phyloP scores from a whole-genome alignment of 2,329 filamentous ascomycete species.

The Dothideomycetes sp. region DNA sequence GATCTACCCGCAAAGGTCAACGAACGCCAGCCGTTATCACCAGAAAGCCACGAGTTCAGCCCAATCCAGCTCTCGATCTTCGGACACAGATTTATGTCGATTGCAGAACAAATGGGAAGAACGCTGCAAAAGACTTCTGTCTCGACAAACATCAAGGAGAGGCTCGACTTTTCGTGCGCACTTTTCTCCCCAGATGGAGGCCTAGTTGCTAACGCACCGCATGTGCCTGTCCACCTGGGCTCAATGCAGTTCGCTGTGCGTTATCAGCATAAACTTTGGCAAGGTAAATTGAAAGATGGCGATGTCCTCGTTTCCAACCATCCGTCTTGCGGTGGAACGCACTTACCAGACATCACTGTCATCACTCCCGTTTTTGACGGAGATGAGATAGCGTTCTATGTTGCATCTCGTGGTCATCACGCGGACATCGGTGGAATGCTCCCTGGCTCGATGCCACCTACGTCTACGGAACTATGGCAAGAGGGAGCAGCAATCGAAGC shows the following conservation, averaged over 20 bases:
- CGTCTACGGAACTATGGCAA: constrained; percentile 35
- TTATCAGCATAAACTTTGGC: constrained; percentile 16
- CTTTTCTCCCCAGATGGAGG: constrained; percentile 31
- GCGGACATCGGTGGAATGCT: constrained; percentile 20
- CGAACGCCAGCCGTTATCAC: constrained; percentile 1
- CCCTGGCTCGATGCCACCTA: constrained; percentile 29
- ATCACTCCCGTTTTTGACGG: constrained; percentile 19
- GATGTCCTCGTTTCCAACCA: constrained; percentile 21
- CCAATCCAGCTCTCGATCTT: constrained; percentile 46
- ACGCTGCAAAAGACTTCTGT: constrained; percentile 46
- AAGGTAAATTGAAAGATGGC: constrained; percentile 14
- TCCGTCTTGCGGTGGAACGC: constrained; percentile 18
- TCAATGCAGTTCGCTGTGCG: constrained; percentile 17
- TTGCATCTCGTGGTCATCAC: constrained; percentile 20
- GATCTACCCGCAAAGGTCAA: constrained; percentile 13
- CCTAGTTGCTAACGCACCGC: constrained; percentile 32
- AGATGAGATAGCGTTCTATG: constrained; percentile 17
- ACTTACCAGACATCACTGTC: constrained; percentile 20
- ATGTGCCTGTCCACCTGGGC: constrained; percentile 32
- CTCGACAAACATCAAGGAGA: constrained; percentile 37
- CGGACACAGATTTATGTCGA: constrained; percentile 47
- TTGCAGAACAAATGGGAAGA: constrained; percentile 48
- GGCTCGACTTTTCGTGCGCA: constrained; percentile 34
- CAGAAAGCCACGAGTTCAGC: constrained; percentile 25
- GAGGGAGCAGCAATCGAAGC: constrained; percentile 37